These are phyloP conservation scores for Microthyrium microscopicum DNA, from an alignment of 2,329 filamentous ascomycete species.

Conservation along the genomic window DNA sequence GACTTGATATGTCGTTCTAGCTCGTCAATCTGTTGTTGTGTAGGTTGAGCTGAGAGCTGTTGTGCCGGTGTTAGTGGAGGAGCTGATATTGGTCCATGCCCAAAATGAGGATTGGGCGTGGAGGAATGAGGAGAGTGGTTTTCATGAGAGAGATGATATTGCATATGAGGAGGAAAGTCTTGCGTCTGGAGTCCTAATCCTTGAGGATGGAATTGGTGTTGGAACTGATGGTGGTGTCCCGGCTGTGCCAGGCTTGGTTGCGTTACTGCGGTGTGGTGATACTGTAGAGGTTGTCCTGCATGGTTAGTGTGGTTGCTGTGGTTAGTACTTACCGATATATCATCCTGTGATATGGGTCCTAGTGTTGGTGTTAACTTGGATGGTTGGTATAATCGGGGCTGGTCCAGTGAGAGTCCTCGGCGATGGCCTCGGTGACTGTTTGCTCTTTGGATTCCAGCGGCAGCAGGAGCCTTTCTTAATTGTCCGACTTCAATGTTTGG, in stretches of 20 bases:
- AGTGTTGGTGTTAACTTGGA: slow-evolving; percentile 15
- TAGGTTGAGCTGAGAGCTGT: slow-evolving; percentile 3
- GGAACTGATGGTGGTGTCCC: slow-evolving; percentile 24
- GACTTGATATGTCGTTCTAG: slow-evolving; percentile 13
- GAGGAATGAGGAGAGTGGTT: slow-evolving; percentile 3
- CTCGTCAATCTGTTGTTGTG: not conserved
- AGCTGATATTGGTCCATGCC: slow-evolving; percentile 1
- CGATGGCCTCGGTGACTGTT: slow-evolving; percentile 39
- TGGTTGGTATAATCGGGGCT: slow-evolving; percentile 43
- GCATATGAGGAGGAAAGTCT: slow-evolving; percentile 1
- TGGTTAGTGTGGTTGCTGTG: no score
- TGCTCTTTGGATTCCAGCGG: slow-evolving; percentile 36
- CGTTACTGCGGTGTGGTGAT: slow-evolving; percentile 52
- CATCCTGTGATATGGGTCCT: slow-evolving; percentile 27
- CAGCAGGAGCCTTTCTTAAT: slow-evolving; percentile 46
- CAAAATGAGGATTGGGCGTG: not conserved
- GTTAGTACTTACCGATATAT: slow-evolving; percentile 36
- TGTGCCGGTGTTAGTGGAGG: slow-evolving; percentile 6
- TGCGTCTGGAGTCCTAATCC: not conserved
- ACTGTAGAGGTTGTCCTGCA: slow-evolving; percentile 23
- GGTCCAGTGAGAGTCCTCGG: slow-evolving; percentile 69
- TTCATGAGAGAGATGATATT: slow-evolving; percentile 5
- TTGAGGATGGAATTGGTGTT: slow-evolving; percentile 4
- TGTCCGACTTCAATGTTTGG: slow-evolving; percentile 62
- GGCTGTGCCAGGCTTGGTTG: slow-evolving; percentile 71